Conservation (phyloP, 2,329 filamentous ascomycete species). For the Aschersonia sp. region DNA sequence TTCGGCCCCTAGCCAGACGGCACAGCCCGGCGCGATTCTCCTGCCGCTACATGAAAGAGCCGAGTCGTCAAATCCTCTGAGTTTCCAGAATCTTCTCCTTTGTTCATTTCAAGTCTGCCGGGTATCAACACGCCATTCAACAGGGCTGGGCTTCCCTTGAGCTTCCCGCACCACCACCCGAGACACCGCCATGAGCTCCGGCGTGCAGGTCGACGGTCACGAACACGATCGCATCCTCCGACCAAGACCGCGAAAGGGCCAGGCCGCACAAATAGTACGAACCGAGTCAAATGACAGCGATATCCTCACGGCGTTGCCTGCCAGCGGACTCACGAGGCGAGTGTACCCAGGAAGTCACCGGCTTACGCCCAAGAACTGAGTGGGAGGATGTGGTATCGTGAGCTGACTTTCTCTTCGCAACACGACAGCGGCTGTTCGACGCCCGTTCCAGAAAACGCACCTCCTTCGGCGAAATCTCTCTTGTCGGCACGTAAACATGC, state of each 20-base stretch:
- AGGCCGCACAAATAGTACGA: conserved; percentile 27
- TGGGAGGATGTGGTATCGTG: neutral
- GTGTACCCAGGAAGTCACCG: neutral
- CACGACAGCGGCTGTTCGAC: conserved; percentile 60
- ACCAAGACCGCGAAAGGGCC: conserved; percentile 35
- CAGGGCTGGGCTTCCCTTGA: neutral
- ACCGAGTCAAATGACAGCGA: conserved; percentile 19
- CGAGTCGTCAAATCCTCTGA: no score
- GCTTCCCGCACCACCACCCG: neutral
- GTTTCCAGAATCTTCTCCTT: no score
- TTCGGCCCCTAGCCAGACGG: no score
- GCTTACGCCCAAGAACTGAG: neutral
- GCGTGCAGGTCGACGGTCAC: conserved; percentile 13
- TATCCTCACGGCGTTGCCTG: conserved; percentile 16
- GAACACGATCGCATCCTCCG: conserved; percentile 29
- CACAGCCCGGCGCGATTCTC: no score
- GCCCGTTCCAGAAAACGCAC: conserved; percentile 75
- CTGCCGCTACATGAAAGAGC: no score
- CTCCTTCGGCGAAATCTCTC: conserved; percentile 78
- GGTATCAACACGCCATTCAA: neutral
- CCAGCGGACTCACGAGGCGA: conserved; percentile 32
- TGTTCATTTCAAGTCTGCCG: no score
- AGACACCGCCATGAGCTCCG: conserved; percentile 12
- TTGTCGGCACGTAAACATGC: conserved; percentile 74
- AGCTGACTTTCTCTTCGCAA: neutral